A percentile compares a stretch with the other conserved stretches of the same genome.
These are phyloP conservation scores for Lithospermum erythrorhizon DNA, from an alignment of 257 asterid species.

Conservation along the genomic window DNA sequence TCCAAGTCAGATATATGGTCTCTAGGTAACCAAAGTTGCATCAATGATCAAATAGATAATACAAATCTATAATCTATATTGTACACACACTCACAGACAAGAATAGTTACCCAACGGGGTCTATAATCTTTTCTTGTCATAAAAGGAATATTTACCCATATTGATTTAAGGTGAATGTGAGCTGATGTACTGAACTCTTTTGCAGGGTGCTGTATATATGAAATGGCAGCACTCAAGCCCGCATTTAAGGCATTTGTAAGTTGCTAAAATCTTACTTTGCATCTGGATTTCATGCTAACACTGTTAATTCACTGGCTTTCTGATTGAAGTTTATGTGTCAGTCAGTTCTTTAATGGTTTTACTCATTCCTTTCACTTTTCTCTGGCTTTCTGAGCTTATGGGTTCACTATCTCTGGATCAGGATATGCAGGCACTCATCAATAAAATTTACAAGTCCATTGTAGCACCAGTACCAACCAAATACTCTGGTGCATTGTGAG, in stretches of 20 bases:
- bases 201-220: constrained; percentile 91
- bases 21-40: constrained; percentile 43
- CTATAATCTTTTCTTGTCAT: not conserved
- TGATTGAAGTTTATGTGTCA: not conserved
- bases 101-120: no score
- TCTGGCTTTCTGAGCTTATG: constrained; percentile 11
- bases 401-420: constrained; percentile 24
- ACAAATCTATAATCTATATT: no score
- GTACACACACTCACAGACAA: no score
- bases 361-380: not conserved
- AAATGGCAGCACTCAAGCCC: constrained; percentile 82
- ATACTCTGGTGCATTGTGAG: constrained; percentile 83
- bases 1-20: constrained; percentile 95
- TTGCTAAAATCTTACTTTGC: constrained; percentile 13
- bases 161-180: not conserved
- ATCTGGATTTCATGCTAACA: not conserved
- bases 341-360: not conserved
- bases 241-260: constrained; percentile 98
- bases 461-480: constrained; percentile 75
- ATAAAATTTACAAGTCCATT: constrained; percentile 76
- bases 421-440: constrained; percentile 94
- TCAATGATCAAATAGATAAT: not conserved
- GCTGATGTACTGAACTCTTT: constrained; percentile 13
- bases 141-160: not conserved
- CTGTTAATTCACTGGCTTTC: not conserved